Conservation (phyloP, 441 rosid genomes). For the Erysimum pusillum region DNA sequence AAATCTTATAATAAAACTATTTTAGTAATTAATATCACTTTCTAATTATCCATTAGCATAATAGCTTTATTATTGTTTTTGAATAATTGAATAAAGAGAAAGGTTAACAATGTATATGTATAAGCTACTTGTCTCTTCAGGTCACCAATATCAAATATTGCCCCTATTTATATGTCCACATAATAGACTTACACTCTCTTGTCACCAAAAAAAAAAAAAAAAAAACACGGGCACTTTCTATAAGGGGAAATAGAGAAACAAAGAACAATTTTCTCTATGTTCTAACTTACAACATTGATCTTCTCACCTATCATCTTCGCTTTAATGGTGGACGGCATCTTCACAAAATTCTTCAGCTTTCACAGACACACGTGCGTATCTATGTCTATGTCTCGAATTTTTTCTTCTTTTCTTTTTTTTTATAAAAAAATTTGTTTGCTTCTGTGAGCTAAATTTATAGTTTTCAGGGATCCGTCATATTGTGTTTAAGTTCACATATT, state of each 20-base stretch:
- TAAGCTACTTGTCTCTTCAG: conserved; percentile 32
- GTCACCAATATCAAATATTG: conserved; percentile 15
- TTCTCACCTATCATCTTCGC: conserved; percentile 26
- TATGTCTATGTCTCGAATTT: neutral
- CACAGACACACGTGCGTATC: neutral
- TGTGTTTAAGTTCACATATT: neutral
- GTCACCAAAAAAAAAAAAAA: conserved; percentile 1
- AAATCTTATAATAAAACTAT: neutral
- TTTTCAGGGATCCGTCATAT: neutral
- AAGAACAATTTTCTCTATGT: neutral
- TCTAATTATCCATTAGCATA: conserved; percentile 5
- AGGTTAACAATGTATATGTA: neutral
- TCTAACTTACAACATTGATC: neutral
- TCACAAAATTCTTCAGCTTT: conserved; percentile 28
- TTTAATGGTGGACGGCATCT: conserved; percentile 34
- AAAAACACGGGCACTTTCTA: conserved; percentile 6
- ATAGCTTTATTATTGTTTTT: conserved; percentile 16
- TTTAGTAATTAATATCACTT: neutral
- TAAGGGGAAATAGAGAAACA: conserved; percentile 31
- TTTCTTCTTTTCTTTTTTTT: neutral
- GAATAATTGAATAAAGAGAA: too few relatives aligned
- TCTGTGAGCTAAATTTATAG: neutral
- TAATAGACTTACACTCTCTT: conserved; percentile 28
- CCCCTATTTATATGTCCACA: conserved; percentile 33
- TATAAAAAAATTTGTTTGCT: neutral